Conservation (phyloP, 2,329 filamentous ascomycete species). For the Onygenales sp. region DNA sequence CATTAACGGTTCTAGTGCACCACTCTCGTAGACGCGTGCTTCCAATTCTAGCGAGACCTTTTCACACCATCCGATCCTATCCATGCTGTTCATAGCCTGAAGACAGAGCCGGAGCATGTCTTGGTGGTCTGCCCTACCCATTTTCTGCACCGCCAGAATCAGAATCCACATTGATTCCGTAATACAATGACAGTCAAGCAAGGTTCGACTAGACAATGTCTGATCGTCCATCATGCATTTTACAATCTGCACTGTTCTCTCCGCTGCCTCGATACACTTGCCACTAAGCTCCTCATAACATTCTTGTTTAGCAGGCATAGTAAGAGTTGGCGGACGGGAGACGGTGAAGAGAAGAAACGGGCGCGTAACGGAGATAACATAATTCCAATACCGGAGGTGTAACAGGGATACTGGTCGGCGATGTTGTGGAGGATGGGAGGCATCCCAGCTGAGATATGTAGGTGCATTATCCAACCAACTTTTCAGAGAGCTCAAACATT, state of each 20-base stretch:
- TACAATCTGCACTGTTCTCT: background rate
- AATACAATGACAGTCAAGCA: background rate
- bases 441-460: background rate
- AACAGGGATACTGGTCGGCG: background rate
- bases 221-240: background rate
- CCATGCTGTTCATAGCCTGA: background rate
- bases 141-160: background rate
- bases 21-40: background rate
- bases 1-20: background rate
- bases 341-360: background rate
- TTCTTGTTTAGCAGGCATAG: background rate
- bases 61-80: background rate
- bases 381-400: background rate
- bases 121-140: background rate
- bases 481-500: background rate
- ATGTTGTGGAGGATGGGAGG: background rate
- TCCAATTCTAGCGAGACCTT: background rate
- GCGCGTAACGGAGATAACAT: background rate
- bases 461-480: background rate
- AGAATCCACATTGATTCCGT: background rate
- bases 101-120: background rate
- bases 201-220: background rate
- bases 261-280: background rate
- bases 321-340: background rate
- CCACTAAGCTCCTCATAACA: background rate